Evolutionary conservation across 192 early-diverging fungal species (phyloP), one percentile per base, ranked within the genome.

Genomic region (Backusella westeae): DNA sequence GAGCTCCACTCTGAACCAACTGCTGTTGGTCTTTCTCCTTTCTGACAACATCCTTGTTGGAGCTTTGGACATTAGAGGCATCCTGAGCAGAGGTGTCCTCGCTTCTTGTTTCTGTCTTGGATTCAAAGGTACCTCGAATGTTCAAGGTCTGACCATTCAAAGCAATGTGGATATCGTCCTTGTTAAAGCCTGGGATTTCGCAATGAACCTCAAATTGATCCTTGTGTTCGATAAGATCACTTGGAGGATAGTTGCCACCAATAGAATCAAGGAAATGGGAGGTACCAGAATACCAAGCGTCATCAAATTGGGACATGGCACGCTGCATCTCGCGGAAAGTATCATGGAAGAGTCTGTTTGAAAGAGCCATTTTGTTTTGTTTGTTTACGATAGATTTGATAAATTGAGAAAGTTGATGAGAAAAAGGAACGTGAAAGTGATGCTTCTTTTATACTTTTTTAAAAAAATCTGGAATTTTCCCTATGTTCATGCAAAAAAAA

Each of bases 131-230:
- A 21, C 81, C 81, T 56, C 73, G 72, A 29, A 83, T 34, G 4
- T 75, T 52, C 19, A 83, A 67, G 12, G 78, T 83, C 34, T 80
- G 75, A 32, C 15, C 41, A 36, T 79, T 71, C 19, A 83, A 83
- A 41, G 80, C 78, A 8, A 83, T 80, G 1, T 78, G 67, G 29
- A 83, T 63, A 68, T 83, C 78, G 1, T 83, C 78, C 39, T 83
- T 83, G 44, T 74, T 72, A 65, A 80, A 75, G 21, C 81, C 81
- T 44, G 81, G 81, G 1, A 83, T 46, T 72, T 83, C 81, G 19
- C 78, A 78, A 21, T 83, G 78, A 14, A 83, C 34, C 19, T 80
- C 44, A 72, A 77, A 83, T 26, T 42, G 34, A 46, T 79, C 76
- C 34, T 83, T 72, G 2, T 71, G 77, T 49, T 83, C 81, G 12